Evolutionary conservation across 208 protist genomes (phyloP).

Genomic region (Endotrypanum monterogeii): DNA sequence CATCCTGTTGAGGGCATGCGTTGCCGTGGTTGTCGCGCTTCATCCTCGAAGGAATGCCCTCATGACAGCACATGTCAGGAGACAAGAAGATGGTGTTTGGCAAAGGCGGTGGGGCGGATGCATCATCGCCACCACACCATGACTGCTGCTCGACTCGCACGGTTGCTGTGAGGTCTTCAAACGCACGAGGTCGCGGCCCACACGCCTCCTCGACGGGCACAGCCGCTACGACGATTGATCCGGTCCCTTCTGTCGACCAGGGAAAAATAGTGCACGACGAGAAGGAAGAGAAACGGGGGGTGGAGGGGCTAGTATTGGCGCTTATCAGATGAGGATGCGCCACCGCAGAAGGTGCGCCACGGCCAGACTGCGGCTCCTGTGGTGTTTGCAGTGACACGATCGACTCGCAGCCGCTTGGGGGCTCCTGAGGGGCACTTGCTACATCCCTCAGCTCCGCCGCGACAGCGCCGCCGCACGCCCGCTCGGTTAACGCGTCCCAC

Average conservation of each 20-base stretch:
- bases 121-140: not conserved
- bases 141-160: not conserved
- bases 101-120: too few relatives aligned
- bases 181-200: not conserved
- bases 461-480: not conserved
- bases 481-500: not conserved
- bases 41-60: not conserved
- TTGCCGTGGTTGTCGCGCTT: not conserved
- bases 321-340: not conserved
- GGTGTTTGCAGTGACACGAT: not conserved
- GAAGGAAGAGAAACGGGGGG: too few relatives aligned
- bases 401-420: not conserved
- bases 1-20: not conserved
- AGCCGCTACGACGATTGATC: not conserved
- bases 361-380: not conserved
- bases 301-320: not conserved
- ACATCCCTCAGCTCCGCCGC: not conserved
- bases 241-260: not conserved
- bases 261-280: slow-evolving; percentile 1
- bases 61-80: not conserved
- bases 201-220: not conserved
- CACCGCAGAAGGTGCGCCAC: not conserved
- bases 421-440: not conserved
- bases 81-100: not conserved
- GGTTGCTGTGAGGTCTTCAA: not conserved